Evolutionary conservation across 345 rosid genomes (phyloP).

Genomic region (Kernera saxatilis): DNA sequence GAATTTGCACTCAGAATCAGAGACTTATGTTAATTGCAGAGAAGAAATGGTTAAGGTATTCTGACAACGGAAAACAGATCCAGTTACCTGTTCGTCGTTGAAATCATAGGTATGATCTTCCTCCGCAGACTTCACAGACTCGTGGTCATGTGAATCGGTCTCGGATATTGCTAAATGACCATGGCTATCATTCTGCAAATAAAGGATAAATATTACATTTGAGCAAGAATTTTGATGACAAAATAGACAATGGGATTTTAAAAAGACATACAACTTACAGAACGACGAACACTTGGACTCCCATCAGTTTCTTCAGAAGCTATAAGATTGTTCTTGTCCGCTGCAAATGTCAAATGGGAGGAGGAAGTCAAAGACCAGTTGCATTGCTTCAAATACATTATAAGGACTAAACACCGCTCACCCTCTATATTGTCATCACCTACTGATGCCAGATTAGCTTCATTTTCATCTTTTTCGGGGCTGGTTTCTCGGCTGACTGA

Average conservation of each 20-base stretch:
- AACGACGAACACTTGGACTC: slow-evolving; percentile 73
- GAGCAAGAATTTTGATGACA: slow-evolving; percentile 35
- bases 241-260: slow-evolving; percentile 42
- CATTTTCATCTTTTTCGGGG: slow-evolving; percentile 42
- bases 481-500: slow-evolving; percentile 47
- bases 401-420: slow-evolving; percentile 26
- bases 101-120: slow-evolving; percentile 52
- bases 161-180: slow-evolving; percentile 41
- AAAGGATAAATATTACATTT: slow-evolving; percentile 45
- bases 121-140: slow-evolving; percentile 34
- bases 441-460: slow-evolving; percentile 24
- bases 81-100: slow-evolving; percentile 63
- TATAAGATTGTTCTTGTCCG: slow-evolving; percentile 29
- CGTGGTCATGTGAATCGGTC: slow-evolving; percentile 33
- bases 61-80: background rate
- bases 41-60: background rate
- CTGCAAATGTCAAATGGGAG: slow-evolving; percentile 36
- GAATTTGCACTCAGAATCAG: slow-evolving; percentile 10
- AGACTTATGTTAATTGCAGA: slow-evolving; percentile 6
- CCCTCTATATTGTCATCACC: slow-evolving; percentile 39
- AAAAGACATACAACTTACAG: slow-evolving; percentile 99
- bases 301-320: slow-evolving; percentile 37
- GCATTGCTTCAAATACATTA: slow-evolving; percentile 10
- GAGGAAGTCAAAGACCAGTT: slow-evolving; percentile 15
- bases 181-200: slow-evolving; percentile 55